Percentiles rank a stretch among this genome's conserved stretches.
These are phyloP conservation scores for Bauhinia variegata DNA, from an alignment of 306 rosid genomes.

Conservation along the genomic window DNA sequence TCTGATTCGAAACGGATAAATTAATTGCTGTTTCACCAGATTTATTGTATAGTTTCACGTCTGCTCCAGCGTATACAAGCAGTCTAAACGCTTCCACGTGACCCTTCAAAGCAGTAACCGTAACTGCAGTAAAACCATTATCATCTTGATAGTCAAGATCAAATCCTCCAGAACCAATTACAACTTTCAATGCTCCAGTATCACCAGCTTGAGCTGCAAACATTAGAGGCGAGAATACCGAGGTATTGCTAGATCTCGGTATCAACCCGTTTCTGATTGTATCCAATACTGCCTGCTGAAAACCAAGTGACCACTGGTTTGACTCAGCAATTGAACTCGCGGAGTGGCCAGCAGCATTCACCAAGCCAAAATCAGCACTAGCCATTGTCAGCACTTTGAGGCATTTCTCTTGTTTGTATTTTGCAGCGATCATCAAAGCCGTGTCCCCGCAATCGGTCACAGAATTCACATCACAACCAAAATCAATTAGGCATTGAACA, in stretches of 20 bases:
- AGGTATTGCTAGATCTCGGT: constrained; percentile 63
- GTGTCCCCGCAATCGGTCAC: constrained; percentile 73
- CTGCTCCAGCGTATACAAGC: constrained; percentile 87
- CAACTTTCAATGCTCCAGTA: constrained; percentile 66
- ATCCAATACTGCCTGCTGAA: constrained; percentile 58
- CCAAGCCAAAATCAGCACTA: constrained; percentile 85
- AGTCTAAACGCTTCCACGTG: constrained; percentile 74
- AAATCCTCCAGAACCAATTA: constrained; percentile 58
- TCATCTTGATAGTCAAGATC: constrained; percentile 75
- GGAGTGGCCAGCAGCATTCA: constrained; percentile 64
- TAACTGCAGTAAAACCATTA: constrained; percentile 74
- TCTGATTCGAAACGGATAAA: constrained; percentile 59
- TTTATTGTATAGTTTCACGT: constrained; percentile 70
- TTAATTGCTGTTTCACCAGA: constrained; percentile 77
- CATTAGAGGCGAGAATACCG: constrained; percentile 63
- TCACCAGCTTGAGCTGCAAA: constrained; percentile 75
- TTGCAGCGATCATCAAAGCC: constrained; percentile 74
- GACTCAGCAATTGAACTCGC: constrained; percentile 66
- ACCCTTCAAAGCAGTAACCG: constrained; percentile 75
- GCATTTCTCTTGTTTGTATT: constrained; percentile 67
- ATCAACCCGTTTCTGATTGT: constrained; percentile 53
- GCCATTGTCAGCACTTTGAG: constrained; percentile 65
- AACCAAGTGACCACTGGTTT: constrained; percentile 70
- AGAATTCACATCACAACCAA: constrained; percentile 78
- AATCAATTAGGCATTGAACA: constrained; percentile 65